Evolutionary conservation across 2,329 filamentous ascomycete genomes (phyloP).

Genomic region (Claviceps sp.): DNA sequence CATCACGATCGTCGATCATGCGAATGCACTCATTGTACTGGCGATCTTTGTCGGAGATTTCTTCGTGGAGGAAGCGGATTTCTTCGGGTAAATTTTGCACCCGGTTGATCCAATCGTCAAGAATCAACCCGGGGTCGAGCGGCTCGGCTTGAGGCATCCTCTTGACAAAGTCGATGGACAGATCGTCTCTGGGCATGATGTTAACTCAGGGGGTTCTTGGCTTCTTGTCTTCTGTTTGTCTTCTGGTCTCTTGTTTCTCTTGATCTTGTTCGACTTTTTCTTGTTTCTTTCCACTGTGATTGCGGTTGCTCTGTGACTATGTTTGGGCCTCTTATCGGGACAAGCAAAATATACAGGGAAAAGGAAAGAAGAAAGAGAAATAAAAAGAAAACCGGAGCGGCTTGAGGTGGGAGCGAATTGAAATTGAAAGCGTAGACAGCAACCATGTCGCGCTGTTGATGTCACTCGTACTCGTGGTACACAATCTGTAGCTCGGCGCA

Average conservation of each 20-base stretch:
- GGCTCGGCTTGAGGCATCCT: slow-evolving; percentile 50
- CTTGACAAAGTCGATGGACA: slow-evolving; percentile 56
- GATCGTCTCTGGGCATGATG: slow-evolving; percentile 60
- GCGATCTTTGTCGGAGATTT: slow-evolving; percentile 68
- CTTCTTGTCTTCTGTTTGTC: not conserved
- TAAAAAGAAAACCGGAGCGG: too few species aligned
- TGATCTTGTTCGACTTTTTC: too few species aligned
- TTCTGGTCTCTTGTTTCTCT: too few species aligned
- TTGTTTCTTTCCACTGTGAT: not conserved
- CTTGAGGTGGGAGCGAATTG: not conserved
- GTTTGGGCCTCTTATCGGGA: not conserved
- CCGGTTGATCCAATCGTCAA: slow-evolving; percentile 65
- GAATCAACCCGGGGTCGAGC: slow-evolving; percentile 53
- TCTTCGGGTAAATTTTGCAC: slow-evolving; percentile 72
- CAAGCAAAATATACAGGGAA: not conserved
- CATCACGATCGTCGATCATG: slow-evolving; percentile 59
- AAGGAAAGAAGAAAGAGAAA: too few species aligned
- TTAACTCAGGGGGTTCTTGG: slow-evolving; percentile 33
- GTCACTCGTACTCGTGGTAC: not conserved
- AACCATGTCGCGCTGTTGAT: not conserved
- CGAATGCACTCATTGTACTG: slow-evolving; percentile 55
- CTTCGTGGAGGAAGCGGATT: slow-evolving; percentile 70
- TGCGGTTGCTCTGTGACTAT: not conserved
- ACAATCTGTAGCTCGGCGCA: not conserved
- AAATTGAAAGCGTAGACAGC: not conserved